Conservation (phyloP, 176 grass and related monocot genomes). For the Cenchrus purpureus region DNA sequence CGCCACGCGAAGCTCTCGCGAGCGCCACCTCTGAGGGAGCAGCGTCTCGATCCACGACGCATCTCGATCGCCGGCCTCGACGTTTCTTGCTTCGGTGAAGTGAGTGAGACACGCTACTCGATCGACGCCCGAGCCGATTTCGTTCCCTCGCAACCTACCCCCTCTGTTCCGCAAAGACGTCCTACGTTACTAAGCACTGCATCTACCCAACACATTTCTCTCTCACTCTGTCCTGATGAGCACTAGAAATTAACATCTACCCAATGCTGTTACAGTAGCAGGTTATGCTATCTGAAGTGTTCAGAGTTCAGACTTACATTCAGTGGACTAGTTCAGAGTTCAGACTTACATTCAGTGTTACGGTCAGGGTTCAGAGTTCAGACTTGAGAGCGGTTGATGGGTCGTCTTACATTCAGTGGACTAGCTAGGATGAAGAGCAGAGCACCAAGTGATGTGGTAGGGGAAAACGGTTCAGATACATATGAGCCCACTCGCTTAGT, state of each 20-base stretch:
- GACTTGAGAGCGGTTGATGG: background rate
- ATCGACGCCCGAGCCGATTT: background rate
- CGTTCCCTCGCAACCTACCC: background rate
- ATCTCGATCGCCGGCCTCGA: background rate
- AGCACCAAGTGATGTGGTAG: background rate
- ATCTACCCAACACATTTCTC: no score
- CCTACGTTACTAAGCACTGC: no score
- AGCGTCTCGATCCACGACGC: background rate
- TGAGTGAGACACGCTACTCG: background rate
- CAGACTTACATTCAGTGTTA: background rate
- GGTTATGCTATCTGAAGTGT: background rate
- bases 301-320: background rate
- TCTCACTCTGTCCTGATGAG: no score
- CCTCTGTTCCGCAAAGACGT: no score
- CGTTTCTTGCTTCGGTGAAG: background rate
- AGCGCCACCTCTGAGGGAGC: slow-evolving; percentile 31
- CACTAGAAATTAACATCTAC: no score
- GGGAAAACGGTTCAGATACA: no score
- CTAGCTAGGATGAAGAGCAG: background rate
- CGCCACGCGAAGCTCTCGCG: slow-evolving; percentile 10
- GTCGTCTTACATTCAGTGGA: background rate
- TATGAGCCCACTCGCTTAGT: background rate
- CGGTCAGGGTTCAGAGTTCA: background rate
- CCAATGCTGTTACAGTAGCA: no score
- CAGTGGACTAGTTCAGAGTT: background rate